Conservation (phyloP, 192 early-diverging fungal genomes). For the Rhizophagus clarus region DNA sequence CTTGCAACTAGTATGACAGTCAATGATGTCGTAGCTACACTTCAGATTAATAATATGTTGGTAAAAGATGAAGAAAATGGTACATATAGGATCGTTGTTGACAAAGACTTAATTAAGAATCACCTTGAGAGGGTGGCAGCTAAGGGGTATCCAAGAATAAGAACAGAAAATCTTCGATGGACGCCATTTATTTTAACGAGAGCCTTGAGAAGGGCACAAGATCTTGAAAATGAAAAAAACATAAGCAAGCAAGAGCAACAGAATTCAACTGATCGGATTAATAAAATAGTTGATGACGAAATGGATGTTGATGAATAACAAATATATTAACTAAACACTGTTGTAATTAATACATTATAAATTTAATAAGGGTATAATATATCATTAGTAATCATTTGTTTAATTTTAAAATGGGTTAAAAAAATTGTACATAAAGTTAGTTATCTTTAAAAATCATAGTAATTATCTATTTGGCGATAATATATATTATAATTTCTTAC, state of each 20-base stretch:
- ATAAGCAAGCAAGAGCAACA: background rate
- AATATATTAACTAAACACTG: background rate
- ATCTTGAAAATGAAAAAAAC: background rate
- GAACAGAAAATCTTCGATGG: slow-evolving; percentile 67
- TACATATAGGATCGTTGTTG: slow-evolving; percentile 46
- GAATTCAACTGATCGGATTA: background rate
- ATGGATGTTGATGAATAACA: background rate
- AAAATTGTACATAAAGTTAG: background rate
- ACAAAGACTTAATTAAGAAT: slow-evolving; percentile 45
- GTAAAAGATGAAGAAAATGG: slow-evolving; percentile 38
- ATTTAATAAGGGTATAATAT: background rate
- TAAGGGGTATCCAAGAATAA: slow-evolving; percentile 56
- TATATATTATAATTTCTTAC: too few relatives aligned
- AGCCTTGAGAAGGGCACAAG: slow-evolving; percentile 10
- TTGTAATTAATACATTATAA: background rate
- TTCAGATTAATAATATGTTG: slow-evolving; percentile 62
- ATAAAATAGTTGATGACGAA: background rate
- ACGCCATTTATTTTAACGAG: slow-evolving; percentile 66
- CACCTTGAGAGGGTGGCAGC: slow-evolving; percentile 50
- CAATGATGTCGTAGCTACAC: slow-evolving; percentile 81
- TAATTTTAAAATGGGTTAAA: background rate
- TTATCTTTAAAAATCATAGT: background rate
- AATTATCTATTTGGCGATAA: background rate
- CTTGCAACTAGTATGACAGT: slow-evolving; percentile 70
- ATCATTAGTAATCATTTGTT: background rate